Evolutionary conservation across 2,329 filamentous ascomycete species (phyloP).

Genomic region (Thyridium curvatum): DNA sequence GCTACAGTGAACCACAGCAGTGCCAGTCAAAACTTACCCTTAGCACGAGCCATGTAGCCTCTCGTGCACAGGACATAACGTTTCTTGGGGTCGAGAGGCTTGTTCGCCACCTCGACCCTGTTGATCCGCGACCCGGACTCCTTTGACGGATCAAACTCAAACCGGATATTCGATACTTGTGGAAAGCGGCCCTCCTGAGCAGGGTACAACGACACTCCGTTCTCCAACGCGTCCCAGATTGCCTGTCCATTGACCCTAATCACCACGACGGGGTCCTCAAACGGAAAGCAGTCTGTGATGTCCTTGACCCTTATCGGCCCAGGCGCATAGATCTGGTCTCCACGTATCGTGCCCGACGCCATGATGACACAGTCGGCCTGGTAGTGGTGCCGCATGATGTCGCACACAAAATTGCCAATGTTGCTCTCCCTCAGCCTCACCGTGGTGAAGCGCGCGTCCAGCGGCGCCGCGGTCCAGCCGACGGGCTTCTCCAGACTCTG

Average conservation of each 20-base stretch:
- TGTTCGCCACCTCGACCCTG: conserved; percentile 53
- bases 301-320: conserved; percentile 73
- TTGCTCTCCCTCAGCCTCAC: conserved; percentile 76
- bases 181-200: conserved; percentile 79
- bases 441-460: conserved; percentile 82
- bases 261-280: conserved; percentile 83
- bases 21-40: conserved; percentile 37
- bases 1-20: no score
- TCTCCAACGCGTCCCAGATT: conserved; percentile 76
- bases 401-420: conserved; percentile 84
- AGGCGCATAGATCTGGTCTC: conserved; percentile 82
- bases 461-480: conserved; percentile 73
- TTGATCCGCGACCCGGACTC: conserved; percentile 57
- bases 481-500: conserved; percentile 75
- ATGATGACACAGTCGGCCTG: conserved; percentile 76
- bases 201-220: conserved; percentile 73
- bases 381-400: conserved; percentile 84
- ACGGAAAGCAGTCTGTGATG: conserved; percentile 84
- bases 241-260: conserved; percentile 65
- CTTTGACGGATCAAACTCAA: conserved; percentile 61
- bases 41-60: conserved; percentile 84
- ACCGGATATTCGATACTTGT: conserved; percentile 78
- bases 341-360: conserved; percentile 79
- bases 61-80: conserved; percentile 72
- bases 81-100: conserved; percentile 54